phyloP scores from a whole-genome alignment of 306 rosid genomes.

The Vicia villosa region DNA sequence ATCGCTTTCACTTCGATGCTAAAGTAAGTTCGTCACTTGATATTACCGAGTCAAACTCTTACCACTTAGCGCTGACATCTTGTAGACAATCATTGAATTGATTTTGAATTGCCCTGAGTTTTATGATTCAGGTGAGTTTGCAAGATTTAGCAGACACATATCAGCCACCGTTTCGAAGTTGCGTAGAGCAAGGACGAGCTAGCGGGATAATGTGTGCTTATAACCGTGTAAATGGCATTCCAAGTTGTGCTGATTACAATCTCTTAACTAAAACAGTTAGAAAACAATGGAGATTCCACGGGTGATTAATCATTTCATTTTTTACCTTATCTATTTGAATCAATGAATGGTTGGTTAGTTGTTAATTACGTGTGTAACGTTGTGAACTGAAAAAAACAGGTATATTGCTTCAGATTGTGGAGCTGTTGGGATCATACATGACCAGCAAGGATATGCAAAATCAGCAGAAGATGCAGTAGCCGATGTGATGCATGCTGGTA shows the following conservation, averaged over 20 bases:
- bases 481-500: too few relatives aligned
- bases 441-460: too few relatives aligned
- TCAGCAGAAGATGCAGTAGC: too few relatives aligned
- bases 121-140: constrained; percentile 54
- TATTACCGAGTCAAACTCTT: too few relatives aligned
- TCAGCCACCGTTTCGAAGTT: constrained; percentile 86
- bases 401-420: constrained; percentile 49
- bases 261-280: constrained; percentile 67
- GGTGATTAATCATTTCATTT: constrained; percentile 42
- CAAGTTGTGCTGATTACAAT: constrained; percentile 77
- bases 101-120: neutral
- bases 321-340: neutral
- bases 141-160: constrained; percentile 90
- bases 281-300: constrained; percentile 70
- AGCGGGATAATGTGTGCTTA: constrained; percentile 97
- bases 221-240: constrained; percentile 84
- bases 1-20: constrained; percentile 78
- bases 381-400: constrained; percentile 42
- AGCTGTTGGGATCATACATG: too few relatives aligned
- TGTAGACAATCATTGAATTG: too few relatives aligned
- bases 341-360: neutral
- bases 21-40: constrained; percentile 37
- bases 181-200: constrained; percentile 67
- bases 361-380: neutral
- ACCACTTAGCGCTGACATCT: too few relatives aligned